Evolutionary conservation across 805 yeast genomes (phyloP).

Genomic region (Cyberlindnera veronae): DNA sequence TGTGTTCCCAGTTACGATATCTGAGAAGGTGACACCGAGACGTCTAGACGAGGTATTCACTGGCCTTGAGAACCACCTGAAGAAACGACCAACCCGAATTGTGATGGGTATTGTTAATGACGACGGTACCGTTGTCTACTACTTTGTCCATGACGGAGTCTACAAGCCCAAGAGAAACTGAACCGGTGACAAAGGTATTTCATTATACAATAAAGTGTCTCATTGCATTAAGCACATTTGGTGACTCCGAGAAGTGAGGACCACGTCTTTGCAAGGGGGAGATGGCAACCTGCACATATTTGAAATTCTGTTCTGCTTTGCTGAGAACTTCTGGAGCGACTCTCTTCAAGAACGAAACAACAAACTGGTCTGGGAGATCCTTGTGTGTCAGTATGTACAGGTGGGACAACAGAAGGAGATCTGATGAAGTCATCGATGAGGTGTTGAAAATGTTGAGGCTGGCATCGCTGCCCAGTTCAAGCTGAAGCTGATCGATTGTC

Average conservation of each 20-base stretch:
- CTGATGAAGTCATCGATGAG: conserved; percentile 28
- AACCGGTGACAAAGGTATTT: too few species aligned
- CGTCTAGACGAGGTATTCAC: conserved; percentile 40
- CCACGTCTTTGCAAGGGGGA: conserved; percentile 13
- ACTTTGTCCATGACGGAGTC: conserved; percentile 62
- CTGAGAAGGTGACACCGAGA: conserved; percentile 31
- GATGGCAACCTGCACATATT: conserved; percentile 10
- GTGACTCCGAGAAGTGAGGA: conserved; percentile 24
- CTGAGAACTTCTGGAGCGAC: conserved; percentile 27
- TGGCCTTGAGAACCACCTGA: conserved; percentile 15
- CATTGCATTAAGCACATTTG: conserved; percentile 22
- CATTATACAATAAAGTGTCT: conserved; percentile 12
- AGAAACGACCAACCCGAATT: conserved; percentile 40
- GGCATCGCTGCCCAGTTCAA: conserved; percentile 11
- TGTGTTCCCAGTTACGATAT: conserved; percentile 4
- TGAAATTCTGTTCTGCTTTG: conserved; percentile 13
- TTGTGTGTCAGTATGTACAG: conserved; percentile 30
- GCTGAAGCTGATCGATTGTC: conserved; percentile 13
- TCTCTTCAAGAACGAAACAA: conserved; percentile 29
- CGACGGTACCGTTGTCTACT: conserved; percentile 72
- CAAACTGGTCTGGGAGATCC: conserved; percentile 39
- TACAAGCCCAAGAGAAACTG: conserved; percentile 31
- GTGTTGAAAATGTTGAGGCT: conserved; percentile 5
- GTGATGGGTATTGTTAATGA: conserved; percentile 54
- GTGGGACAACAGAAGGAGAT: conserved; percentile 36